Base-by-base conservation (phyloP, 331 rosid genomes). In the Quercus phellos region DNA sequence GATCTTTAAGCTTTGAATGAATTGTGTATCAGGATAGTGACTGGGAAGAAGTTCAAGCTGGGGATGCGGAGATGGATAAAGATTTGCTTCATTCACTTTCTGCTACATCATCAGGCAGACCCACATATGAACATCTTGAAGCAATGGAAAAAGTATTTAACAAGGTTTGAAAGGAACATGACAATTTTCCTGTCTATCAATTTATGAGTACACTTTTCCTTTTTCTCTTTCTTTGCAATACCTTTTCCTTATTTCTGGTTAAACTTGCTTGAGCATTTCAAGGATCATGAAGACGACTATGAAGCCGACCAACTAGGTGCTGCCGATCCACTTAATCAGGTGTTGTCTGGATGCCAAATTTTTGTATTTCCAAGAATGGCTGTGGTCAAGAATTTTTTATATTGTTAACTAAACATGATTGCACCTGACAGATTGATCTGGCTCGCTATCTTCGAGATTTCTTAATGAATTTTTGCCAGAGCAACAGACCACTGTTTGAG, bases 261-360 rank as follows among this genome's bases (percentile, higher is more conserved):
- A 63, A 86, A 71, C 73, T 70, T 74, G 21, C 50, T 84, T 82
- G 68, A 72, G 34, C 74, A 74, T 82, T 64, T 55, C 81, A 54
- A 92, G 98, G 97, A 92, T 81, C 87, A 86, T 67, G 97, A 86
- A 63, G 96, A 90, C 77, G 89, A 83, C 72, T 90, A 94, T 72
- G 92, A 89, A 79, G 97, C 90, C 75, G 89, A 90, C 80, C 88
- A 89, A 64, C 81, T 90, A 51, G 80, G 88, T 77, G 87, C 87
- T 24, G 89, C 93, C 0, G 99, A 94, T 83, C 97, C 99, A 72
- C 95, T 94, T 60, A 89, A 89, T 79, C 95, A 94, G 95, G 99
- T 94, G 68, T 24, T 27, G 34, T 77, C 16, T 34, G 24, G 69
- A 54, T 22, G 71, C 51, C 70, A 50, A 8, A 19, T 55, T 35